Percentiles rank a stretch among this genome's conserved stretches.
Conservation (phyloP, 495 filamentous ascomycete genomes). For the Oleoguttula mirabilis region DNA sequence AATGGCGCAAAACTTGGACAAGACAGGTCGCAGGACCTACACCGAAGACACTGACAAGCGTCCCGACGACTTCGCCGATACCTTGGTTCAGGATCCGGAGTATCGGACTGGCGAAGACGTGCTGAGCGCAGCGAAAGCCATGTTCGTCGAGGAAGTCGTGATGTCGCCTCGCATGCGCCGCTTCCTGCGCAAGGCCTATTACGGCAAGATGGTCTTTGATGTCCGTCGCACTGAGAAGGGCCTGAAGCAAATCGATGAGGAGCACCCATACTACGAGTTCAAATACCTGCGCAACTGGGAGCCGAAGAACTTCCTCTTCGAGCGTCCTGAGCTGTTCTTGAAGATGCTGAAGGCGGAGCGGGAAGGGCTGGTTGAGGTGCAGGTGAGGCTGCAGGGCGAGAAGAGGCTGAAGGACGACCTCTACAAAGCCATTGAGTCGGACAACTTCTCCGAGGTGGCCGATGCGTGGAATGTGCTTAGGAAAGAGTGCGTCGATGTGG, state of each 20-base stretch:
- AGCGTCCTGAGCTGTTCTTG: slow-evolving; percentile 74
- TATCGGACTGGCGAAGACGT: slow-evolving; percentile 68
- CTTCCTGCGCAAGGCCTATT: slow-evolving; percentile 68
- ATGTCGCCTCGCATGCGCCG: slow-evolving; percentile 84
- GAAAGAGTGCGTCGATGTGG: slow-evolving; percentile 68
- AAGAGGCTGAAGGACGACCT: slow-evolving; percentile 60
- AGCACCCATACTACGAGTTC: slow-evolving; percentile 93
- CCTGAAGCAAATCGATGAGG: slow-evolving; percentile 83
- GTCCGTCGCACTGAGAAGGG: slow-evolving; percentile 89
- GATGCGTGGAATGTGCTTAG: slow-evolving; percentile 90
- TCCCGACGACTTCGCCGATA: slow-evolving; percentile 69
- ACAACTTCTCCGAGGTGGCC: slow-evolving; percentile 87
- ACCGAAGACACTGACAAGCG: slow-evolving; percentile 66
- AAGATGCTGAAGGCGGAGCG: slow-evolving; percentile 95
- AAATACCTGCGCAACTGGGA: slow-evolving; percentile 89
- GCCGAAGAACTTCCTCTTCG: slow-evolving; percentile 59
- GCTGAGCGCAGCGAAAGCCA: slow-evolving; percentile 61
- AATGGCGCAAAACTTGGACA: slow-evolving; percentile 72
- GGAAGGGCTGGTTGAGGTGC: slow-evolving; percentile 79
- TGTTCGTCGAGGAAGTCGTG: slow-evolving; percentile 85
- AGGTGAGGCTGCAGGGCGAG: slow-evolving; percentile 60
- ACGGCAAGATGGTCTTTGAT: slow-evolving; percentile 67
- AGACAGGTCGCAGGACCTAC: slow-evolving; percentile 61
- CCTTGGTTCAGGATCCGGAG: slow-evolving; percentile 46
- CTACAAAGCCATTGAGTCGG: slow-evolving; percentile 72